A percentile compares a stretch with the other conserved stretches of the same genome.
Evolutionary conservation across 2,329 filamentous ascomycete species (phyloP).

Genomic region (Daldinia eschscholtzii): DNA sequence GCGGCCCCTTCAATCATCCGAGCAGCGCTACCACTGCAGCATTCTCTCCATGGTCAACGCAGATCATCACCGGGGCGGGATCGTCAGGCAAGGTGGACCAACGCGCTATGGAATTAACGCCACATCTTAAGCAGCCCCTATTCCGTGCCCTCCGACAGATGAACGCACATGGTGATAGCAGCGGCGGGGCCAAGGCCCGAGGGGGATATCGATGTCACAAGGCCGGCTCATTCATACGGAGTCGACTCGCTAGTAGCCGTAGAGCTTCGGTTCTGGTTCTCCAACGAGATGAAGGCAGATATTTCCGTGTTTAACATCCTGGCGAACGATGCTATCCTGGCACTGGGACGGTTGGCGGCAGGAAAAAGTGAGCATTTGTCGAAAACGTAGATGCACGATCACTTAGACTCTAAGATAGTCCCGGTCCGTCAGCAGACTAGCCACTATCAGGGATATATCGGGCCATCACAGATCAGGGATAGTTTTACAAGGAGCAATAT

Average conservation of each 20-base stretch:
- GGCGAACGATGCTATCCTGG: not conserved
- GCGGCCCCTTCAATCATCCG: too few relatives aligned
- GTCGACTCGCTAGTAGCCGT: slow-evolving; percentile 35
- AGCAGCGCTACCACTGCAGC: too few relatives aligned
- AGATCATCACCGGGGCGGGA: not conserved
- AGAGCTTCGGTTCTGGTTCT: slow-evolving; percentile 33
- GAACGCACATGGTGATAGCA: not conserved
- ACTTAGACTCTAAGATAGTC: too few relatives aligned
- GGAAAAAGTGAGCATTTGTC: not conserved
- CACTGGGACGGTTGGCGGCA: not conserved
- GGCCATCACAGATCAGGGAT: too few relatives aligned
- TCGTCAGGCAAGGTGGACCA: not conserved
- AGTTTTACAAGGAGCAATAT: not conserved
- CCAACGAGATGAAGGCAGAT: slow-evolving; percentile 28
- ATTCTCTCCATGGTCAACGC: not conserved
- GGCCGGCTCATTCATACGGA: slow-evolving; percentile 24
- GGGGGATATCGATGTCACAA: slow-evolving; percentile 21
- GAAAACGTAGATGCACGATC: not conserved
- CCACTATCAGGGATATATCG: too few relatives aligned
- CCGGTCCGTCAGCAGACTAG: too few relatives aligned
- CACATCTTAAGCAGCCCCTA: not conserved
- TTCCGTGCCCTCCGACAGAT: not conserved
- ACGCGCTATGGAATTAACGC: not conserved
- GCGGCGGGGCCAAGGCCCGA: not conserved
- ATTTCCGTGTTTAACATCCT: slow-evolving; percentile 34